Conservation (phyloP, 345 rosid species). For the Kandelia obovata region DNA sequence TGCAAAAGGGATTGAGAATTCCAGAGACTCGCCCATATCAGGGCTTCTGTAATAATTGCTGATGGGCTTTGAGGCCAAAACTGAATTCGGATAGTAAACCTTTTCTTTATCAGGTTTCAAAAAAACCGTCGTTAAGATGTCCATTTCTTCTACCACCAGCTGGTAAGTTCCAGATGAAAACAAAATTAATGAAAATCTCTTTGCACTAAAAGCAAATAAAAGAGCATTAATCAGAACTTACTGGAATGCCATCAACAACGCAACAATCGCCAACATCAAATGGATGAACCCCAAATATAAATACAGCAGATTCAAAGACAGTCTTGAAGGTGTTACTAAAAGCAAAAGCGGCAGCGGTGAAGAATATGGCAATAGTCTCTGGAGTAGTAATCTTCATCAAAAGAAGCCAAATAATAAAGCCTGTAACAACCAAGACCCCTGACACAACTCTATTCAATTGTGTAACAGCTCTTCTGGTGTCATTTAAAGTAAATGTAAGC, state of each 20-base stretch:
- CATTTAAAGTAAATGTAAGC: conserved; percentile 57
- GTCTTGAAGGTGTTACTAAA: conserved; percentile 73
- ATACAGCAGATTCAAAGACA: conserved; percentile 59
- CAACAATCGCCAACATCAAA: conserved; percentile 87
- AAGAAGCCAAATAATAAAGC: conserved; percentile 54
- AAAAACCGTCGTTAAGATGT: conserved; percentile 68
- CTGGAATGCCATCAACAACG: conserved; percentile 63
- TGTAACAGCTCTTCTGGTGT: conserved; percentile 70
- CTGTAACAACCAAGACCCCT: conserved; percentile 32
- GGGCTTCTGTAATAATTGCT: conserved; percentile 76
- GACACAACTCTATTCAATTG: conserved; percentile 55
- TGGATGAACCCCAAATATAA: conserved; percentile 78
- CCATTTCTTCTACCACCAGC: conserved; percentile 83
- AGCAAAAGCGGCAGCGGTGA: conserved; percentile 59
- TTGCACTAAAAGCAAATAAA: neutral
- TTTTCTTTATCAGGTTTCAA: conserved; percentile 62
- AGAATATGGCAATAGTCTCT: conserved; percentile 49
- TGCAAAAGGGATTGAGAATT: conserved; percentile 55
- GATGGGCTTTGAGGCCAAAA: conserved; percentile 59
- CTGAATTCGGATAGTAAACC: conserved; percentile 66
- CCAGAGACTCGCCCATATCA: conserved; percentile 62
- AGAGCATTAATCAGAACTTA: conserved; percentile 16
- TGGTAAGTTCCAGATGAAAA: conserved; percentile 16
- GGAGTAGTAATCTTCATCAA: conserved; percentile 45
- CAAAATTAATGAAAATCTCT: neutral